Percentiles rank a stretch among this genome's conserved stretches.
phyloP scores from a whole-genome alignment of 163 green algal species.

The Scenedesmus sp. region DNA sequence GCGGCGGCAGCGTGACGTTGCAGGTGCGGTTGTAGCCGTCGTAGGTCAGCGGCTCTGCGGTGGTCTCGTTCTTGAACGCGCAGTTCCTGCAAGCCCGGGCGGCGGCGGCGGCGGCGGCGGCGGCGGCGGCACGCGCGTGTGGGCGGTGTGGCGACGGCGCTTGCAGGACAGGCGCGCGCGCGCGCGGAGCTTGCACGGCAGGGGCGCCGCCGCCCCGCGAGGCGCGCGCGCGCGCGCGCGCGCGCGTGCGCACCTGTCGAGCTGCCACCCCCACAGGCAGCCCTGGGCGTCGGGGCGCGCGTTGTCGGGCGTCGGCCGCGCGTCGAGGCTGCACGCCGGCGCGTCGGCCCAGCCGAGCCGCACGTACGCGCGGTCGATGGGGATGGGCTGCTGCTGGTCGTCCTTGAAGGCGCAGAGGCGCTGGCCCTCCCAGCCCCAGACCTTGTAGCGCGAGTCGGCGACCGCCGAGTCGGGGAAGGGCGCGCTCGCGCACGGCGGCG shows the following conservation, averaged over 20 bases:
- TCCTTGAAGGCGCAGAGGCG: slow-evolving; percentile 19
- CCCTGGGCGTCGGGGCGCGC: not conserved
- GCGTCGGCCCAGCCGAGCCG: slow-evolving; percentile 25
- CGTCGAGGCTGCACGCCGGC: slow-evolving; percentile 5
- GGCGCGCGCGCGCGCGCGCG: not conserved
- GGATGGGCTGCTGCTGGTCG: slow-evolving; percentile 27
- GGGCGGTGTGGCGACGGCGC: too few species aligned
- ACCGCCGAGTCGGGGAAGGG: too few species aligned
- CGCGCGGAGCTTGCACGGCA: too few species aligned
- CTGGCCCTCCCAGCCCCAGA: slow-evolving; percentile 1
- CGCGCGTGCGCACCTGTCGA: slow-evolving; percentile 12
- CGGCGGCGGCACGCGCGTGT: too few species aligned
- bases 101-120: too few species aligned
- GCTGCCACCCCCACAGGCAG: slow-evolving; percentile 38
- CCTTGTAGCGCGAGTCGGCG: not conserved
- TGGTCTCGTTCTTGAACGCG: not conserved
- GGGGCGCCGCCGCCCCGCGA: too few species aligned
- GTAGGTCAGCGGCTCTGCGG: not conserved
- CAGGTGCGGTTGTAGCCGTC: slow-evolving; percentile 18
- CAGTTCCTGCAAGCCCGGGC: too few species aligned
- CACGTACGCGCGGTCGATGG: not conserved
- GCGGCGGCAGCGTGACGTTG: too few species aligned
- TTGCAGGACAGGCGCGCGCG: too few species aligned
- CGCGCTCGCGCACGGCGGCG: too few species aligned
- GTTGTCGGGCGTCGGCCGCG: slow-evolving; percentile 3